phyloP scores from a whole-genome alignment of 768 basidiomycete genomes.

The Rhodotorula kratochvilovae region DNA sequence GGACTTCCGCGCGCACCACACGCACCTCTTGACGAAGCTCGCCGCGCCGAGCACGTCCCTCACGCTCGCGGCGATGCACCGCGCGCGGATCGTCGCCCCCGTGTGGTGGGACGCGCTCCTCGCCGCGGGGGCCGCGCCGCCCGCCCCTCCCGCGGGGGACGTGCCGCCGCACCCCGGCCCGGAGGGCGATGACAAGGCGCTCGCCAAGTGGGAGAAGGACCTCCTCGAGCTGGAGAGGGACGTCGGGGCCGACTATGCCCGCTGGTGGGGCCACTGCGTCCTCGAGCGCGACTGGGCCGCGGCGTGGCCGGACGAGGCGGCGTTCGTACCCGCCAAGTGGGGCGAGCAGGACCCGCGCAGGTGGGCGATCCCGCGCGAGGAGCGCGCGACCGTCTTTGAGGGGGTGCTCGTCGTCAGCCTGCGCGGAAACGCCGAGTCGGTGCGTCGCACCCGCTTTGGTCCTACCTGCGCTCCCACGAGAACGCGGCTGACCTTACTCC shows the following conservation, averaged over 20 bases:
- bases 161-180: background rate
- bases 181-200: background rate
- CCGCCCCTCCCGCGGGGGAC: background rate
- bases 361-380: background rate
- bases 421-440: background rate
- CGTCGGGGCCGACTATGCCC: conserved; percentile 6
- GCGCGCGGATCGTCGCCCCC: background rate
- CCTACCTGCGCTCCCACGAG: background rate
- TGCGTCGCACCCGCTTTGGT: no score
- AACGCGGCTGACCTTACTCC: background rate
- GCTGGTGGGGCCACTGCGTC: conserved; percentile 15
- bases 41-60: background rate
- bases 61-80: conserved; percentile 5
- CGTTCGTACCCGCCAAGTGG: background rate
- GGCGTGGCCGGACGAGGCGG: background rate
- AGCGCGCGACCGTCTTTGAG: conserved; percentile 11
- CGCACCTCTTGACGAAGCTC: conserved; percentile 4
- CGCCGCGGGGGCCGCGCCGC: background rate
- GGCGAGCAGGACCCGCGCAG: background rate
- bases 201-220: conserved; percentile 2
- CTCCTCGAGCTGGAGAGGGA: conserved; percentile 12
- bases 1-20: conserved; percentile 15
- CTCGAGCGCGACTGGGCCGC: conserved; percentile 25
- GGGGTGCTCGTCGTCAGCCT: conserved; percentile 16
- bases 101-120: background rate